Base-by-base conservation (phyloP, 75 land plant species). In the Sequoiadendron giganteum region DNA sequence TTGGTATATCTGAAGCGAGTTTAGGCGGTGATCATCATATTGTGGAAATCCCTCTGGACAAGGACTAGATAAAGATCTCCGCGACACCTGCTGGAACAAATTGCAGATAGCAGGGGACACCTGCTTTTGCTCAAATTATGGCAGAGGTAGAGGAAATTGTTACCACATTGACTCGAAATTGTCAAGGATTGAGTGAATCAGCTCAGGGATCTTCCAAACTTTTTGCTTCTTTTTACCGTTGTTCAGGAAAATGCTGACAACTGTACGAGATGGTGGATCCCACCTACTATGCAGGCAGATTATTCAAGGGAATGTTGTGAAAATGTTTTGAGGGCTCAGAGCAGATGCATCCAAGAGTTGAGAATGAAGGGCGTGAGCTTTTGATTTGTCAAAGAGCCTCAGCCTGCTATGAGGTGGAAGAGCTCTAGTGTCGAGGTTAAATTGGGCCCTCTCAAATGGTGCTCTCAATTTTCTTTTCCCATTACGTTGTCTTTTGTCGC, bases 361-460 rank as follows among this genome's bases (percentile, higher is more conserved):
- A 92, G 94, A 91, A 93, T 93, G 96, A 95, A 95, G 83, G 96
- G 96, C 42, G 85, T 89, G 30, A 92, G 92, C 89, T 36, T 95
- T 92, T 84, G 93, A 93, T 89, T 75, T 95, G 78, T 86, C 84
- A 92, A 89, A 75, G 94, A 91, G 80, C 91, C 94, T 15, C 86
- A 38, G 87, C 15, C 75, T 80, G 85, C 88, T 56, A 95, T 85
- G 90, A 91, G 89, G 87, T 82, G 93, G 91, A 93, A 93, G 90
- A 93, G 94, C 78, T 95, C 96, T 16, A 95, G 96, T 49, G 96
- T 93, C 36, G 95, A 94, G 79, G 84, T 90, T 58, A 91, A 91
- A 72, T 93, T 92, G 93, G 85, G 86, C 85, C 92, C 91, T 6
- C 43, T 93, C 11, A 85, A 84, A 86, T 95, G 92, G 92, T 92